phyloP scores from a whole-genome alignment of 169 alveolate genomes.

The Theileria parva region DNA sequence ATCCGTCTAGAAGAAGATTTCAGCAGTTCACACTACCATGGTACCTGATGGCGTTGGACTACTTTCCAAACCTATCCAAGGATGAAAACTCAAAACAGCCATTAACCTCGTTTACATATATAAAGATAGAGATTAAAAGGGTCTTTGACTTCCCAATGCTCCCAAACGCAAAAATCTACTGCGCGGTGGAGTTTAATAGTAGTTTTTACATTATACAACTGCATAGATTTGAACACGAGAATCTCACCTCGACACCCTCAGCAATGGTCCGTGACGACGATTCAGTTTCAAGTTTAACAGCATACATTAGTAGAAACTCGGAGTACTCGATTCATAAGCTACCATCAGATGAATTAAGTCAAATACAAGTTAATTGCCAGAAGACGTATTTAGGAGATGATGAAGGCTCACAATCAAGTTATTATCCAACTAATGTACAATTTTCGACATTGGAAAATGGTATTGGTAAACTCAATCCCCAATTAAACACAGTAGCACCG shows the following conservation, averaged over 20 bases:
- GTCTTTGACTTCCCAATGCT: conserved; percentile 46
- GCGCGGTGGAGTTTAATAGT: conserved; percentile 63
- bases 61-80: conserved; percentile 35
- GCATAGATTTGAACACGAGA: conserved; percentile 11
- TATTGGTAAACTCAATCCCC: background rate
- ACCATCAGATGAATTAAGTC: background rate
- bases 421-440: background rate
- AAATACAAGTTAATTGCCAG: background rate
- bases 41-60: conserved; percentile 52
- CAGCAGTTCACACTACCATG: conserved; percentile 40
- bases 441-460: background rate
- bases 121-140: conserved; percentile 40
- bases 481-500: conserved; percentile 11
- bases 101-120: conserved; percentile 51
- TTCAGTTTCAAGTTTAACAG: background rate
- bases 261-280: background rate
- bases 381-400: background rate
- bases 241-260: conserved; percentile 2
- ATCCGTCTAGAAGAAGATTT: conserved; percentile 36
- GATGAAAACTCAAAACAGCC: conserved; percentile 27
- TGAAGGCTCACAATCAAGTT: background rate
- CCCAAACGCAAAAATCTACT: conserved; percentile 31
- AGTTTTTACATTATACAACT: conserved; percentile 53
- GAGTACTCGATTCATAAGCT: background rate
- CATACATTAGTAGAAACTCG: background rate